phyloP scores from a whole-genome alignment of 2,329 filamentous ascomycete genomes.

The Myriangium duriaei region DNA sequence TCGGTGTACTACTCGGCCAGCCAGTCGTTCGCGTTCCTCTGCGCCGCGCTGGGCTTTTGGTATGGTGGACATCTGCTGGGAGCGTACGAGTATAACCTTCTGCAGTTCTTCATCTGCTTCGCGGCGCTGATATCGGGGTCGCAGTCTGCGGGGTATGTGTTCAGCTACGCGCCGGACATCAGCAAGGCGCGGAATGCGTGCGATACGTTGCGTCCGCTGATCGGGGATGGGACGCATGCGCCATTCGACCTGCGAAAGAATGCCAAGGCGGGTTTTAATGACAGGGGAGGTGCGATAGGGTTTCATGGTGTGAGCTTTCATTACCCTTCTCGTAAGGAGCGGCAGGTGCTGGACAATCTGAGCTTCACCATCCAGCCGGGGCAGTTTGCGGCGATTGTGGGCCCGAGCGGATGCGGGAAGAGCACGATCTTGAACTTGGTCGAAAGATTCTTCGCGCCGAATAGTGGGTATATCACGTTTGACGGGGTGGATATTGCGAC shows the following conservation, averaged over 20 bases:
- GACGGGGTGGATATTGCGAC: constrained; percentile 23
- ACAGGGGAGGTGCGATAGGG: too few species aligned
- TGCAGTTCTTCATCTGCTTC: constrained; percentile 42
- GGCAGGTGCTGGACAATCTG: constrained; percentile 12
- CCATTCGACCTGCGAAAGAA: too few species aligned
- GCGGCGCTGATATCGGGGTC: constrained; percentile 38
- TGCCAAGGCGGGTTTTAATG: too few species aligned
- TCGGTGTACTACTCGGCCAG: constrained; percentile 53
- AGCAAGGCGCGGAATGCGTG: constrained; percentile 22
- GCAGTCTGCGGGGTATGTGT: constrained; percentile 30
- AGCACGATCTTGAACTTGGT: constrained; percentile 54
- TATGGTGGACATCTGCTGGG: constrained; percentile 29
- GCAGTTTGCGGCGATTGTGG: constrained; percentile 58
- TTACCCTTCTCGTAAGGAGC: constrained; percentile 49
- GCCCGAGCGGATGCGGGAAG: constrained; percentile 59
- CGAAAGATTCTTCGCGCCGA: constrained; percentile 57
- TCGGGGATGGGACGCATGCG: neutral
- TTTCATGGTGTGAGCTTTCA: constrained; percentile 48
- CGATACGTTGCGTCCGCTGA: neutral
- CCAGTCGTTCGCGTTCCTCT: constrained; percentile 52
- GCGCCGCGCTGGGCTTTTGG: constrained; percentile 51
- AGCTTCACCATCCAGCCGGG: constrained; percentile 39
- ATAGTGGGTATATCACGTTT: constrained; percentile 49
- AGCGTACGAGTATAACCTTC: constrained; percentile 34
- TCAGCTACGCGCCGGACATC: constrained; percentile 36